Conservation (phyloP, 768 basidiomycete species). For the Tricholomella constricta region DNA sequence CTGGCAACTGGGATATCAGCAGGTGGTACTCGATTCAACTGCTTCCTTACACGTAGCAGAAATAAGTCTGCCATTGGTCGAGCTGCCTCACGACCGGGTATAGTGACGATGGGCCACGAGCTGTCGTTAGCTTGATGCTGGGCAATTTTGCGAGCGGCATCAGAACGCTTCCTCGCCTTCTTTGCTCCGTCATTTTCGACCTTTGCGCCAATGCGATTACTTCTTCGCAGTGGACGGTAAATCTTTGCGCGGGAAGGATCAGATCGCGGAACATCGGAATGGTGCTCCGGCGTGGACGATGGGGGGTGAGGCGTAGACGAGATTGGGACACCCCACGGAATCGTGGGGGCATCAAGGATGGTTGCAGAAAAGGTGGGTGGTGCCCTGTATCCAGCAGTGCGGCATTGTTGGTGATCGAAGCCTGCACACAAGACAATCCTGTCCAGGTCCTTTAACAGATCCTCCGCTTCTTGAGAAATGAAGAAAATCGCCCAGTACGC, state of each 20-base stretch:
- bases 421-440: not conserved
- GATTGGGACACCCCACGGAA: not conserved
- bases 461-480: not conserved
- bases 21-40: not conserved
- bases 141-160: too few species aligned
- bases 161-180: too few species aligned
- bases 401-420: not conserved
- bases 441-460: not conserved
- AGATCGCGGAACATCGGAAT: too few species aligned
- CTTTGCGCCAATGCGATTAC: too few species aligned
- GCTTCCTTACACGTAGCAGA: not conserved
- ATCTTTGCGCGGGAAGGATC: too few species aligned
- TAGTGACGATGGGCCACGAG: too few species aligned
- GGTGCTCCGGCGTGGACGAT: too few species aligned
- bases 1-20: constrained; percentile 2
- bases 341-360: not conserved
- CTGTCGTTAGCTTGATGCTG: too few species aligned
- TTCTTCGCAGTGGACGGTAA: too few species aligned
- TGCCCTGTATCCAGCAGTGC: not conserved
- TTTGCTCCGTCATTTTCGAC: too few species aligned
- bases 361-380: not conserved
- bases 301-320: not conserved
- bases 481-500: constrained; percentile 11
- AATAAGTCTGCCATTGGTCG: too few species aligned
- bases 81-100: too few species aligned